Evolutionary conservation across 2,329 filamentous ascomycete species (phyloP), one percentile per base, ranked within the genome.

Genomic region (Didymella pomorum): DNA sequence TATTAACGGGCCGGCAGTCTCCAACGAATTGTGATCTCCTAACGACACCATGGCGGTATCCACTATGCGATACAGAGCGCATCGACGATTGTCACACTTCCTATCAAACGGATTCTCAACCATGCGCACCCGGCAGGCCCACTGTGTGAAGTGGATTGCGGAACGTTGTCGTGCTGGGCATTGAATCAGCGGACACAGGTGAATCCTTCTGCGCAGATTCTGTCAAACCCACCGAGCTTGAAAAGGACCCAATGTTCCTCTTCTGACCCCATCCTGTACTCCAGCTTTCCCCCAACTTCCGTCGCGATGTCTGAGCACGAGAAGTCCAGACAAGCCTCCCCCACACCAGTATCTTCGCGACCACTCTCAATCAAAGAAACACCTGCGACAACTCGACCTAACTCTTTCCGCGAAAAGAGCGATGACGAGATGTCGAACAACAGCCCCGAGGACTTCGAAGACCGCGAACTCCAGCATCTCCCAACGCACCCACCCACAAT

Each of bases 351-450:
- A 33, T 33, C 20, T 18, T 54, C 58, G 31, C 39, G 28, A 3
- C 50, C 26, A 50, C 23, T 37, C 33, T 58, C 58, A 2, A 47
- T 60, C 16, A 53, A 56, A 18, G 50, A 59, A 8, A 37, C 49
- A 12, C 41, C 53, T 42, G 51, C 41, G 14, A 41, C 42, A n/a
- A 56, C 39, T 21, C 52, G 46, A 25, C 42, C 42, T 20, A 52
- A 52, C n/a, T 54, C 46, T 41, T 41, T 62, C 5, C 57, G 44
- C 21, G 62, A 63, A 26, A 58, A 44, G 18, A 61, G 56, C 48
- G 54, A 65, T 18, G 60, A 62, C 10, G 64, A 61, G 44, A 65
- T 65, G 29, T 63, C 56, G 28, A 41, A 20, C 14, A 49, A 51
- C 31, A 44, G 49, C 7, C 62, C 60, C 3, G 58, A 60, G 7